Conservation (phyloP, 306 rosid genomes). For the Neltuma alba region DNA sequence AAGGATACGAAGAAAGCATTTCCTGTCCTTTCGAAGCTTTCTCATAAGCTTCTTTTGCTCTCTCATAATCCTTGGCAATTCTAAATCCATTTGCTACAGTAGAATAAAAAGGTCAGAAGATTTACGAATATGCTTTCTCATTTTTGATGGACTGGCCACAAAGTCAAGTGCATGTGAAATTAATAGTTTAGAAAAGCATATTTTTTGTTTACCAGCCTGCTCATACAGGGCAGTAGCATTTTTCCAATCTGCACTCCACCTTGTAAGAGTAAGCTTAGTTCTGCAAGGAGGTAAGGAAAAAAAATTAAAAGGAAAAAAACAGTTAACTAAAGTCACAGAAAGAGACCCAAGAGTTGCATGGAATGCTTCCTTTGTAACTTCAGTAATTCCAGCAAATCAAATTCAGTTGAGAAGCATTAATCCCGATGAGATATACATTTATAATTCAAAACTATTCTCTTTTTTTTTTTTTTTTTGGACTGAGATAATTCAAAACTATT, state of each 20-base stretch:
- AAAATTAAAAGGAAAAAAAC: neutral
- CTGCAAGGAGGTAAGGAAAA: constrained; percentile 54
- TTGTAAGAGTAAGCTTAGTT: constrained; percentile 82
- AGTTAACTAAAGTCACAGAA: constrained; percentile 14
- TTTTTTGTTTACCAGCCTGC: constrained; percentile 70
- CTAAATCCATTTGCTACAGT: constrained; percentile 82
- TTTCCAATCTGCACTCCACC: constrained; percentile 97
- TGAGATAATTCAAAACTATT: neutral
- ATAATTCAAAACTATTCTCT: neutral
- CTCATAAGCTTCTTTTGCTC: constrained; percentile 83
- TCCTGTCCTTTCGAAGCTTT: constrained; percentile 98
- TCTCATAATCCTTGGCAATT: constrained; percentile 71
- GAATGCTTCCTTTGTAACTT: neutral
- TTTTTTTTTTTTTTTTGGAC: too few species aligned
- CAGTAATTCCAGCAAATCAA: constrained; percentile 4
- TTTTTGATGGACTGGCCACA: neutral
- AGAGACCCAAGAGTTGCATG: constrained; percentile 14
- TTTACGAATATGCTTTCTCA: neutral
- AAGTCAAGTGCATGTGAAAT: constrained; percentile 20
- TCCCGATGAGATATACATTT: neutral
- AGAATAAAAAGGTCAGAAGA: constrained; percentile 29
- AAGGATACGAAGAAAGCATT: constrained; percentile 98
- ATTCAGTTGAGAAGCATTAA: neutral
- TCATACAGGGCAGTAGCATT: constrained; percentile 82
- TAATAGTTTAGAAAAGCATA: constrained; percentile 1